A percentile compares a stretch with the other conserved stretches of the same genome.
Evolutionary conservation across 139 green algal genomes (phyloP).

Genomic region (Microglena sp.): DNA sequence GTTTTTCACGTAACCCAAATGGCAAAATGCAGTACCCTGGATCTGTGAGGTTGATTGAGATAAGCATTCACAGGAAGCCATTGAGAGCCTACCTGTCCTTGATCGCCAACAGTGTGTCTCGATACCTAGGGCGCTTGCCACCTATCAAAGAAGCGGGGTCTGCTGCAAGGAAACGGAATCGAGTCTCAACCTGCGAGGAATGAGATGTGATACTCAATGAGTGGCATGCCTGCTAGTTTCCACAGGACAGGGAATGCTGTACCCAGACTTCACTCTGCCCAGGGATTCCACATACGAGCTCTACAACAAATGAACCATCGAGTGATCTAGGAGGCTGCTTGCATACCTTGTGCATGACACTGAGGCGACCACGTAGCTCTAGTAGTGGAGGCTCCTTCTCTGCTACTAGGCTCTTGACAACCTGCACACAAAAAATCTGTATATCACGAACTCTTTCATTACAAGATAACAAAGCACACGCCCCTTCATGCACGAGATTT

Average conservation of each 20-base stretch:
- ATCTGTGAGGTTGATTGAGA: too few species aligned
- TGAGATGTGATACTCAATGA: too few species aligned
- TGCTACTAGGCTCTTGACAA: conserved; percentile 30
- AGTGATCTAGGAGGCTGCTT: neutral
- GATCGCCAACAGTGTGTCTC: conserved; percentile 56
- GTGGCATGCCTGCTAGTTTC: too few species aligned
- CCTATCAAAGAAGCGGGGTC: conserved; percentile 42
- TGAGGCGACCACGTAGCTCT: conserved; percentile 22
- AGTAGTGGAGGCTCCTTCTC: conserved; percentile 34
- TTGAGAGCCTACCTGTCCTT: conserved; percentile 40
- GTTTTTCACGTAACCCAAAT: too few species aligned
- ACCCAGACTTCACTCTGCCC: too few species aligned
- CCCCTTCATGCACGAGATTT: too few species aligned
- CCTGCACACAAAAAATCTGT: neutral
- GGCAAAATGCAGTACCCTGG: too few species aligned
- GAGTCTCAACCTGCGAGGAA: conserved; percentile 40
- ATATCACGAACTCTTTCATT: too few species aligned
- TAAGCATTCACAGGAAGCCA: too few species aligned
- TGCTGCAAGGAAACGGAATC: conserved; percentile 74
- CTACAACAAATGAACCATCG: neutral
- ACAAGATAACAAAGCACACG: too few species aligned
- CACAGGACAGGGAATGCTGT: too few species aligned
- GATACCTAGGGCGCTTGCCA: conserved; percentile 55
- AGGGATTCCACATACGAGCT: too few species aligned
- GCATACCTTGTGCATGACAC: conserved; percentile 30